These are phyloP conservation scores for Hypoxylon cercidicola DNA, from an alignment of 495 filamentous ascomycete genomes.

Conservation along the genomic window DNA sequence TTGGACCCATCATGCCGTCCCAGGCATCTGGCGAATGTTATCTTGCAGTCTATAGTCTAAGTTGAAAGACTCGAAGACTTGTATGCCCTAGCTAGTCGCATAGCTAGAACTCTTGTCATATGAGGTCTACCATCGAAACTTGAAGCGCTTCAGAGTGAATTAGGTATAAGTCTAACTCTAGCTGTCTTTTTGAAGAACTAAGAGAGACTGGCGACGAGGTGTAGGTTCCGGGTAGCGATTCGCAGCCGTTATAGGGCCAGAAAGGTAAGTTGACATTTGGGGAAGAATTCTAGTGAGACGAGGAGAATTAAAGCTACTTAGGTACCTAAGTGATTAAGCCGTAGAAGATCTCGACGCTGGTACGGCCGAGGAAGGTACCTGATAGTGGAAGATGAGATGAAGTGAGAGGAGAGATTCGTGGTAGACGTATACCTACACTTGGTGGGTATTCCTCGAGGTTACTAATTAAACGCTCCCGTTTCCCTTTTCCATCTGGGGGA, in stretches of 20 bases:
- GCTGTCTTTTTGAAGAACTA: neutral
- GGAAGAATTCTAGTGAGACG: constrained; percentile 17
- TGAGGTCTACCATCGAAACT: too few relatives aligned
- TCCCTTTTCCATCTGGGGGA: neutral
- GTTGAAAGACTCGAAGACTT: neutral
- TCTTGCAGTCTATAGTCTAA: constrained; percentile 3
- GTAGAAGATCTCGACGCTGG: constrained; percentile 1
- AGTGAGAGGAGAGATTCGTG: neutral
- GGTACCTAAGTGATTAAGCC: constrained; percentile 1
- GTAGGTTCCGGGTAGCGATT: neutral
- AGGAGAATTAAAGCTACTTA: constrained; percentile 1
- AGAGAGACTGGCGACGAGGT: neutral
- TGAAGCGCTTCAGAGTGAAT: too few relatives aligned
- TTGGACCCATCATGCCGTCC: constrained; percentile 21
- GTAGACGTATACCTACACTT: constrained; percentile 10
- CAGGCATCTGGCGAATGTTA: constrained; percentile 1
- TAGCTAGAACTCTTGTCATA: neutral
- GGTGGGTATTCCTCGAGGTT: constrained; percentile 4
- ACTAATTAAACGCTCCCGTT: neutral
- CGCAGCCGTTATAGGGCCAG: constrained; percentile 2
- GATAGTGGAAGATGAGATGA: neutral
- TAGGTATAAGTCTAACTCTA: neutral
- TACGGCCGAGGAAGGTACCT: constrained; percentile 13
- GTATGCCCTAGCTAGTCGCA: neutral
- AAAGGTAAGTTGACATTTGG: constrained; percentile 2